A percentile compares a stretch with the other conserved stretches of the same genome.
These are phyloP conservation scores for Hypoxylon sp. DNA, from an alignment of 2,329 filamentous ascomycete genomes.

Conservation along the genomic window DNA sequence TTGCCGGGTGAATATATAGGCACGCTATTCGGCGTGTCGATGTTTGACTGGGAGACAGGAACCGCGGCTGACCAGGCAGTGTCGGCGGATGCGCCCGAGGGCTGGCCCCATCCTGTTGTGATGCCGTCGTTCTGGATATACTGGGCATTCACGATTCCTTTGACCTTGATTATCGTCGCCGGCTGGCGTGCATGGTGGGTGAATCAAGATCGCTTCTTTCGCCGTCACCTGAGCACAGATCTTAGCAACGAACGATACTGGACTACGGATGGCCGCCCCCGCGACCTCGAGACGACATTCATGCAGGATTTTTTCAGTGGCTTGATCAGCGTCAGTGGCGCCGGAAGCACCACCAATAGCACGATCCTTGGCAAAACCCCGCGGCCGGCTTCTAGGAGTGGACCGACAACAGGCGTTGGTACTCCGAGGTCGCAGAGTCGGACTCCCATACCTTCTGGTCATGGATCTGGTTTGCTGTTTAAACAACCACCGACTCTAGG, in stretches of 20 bases:
- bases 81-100: slow-evolving; percentile 44
- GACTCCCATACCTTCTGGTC: slow-evolving; percentile 10
- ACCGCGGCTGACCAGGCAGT: slow-evolving; percentile 44
- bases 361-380: slow-evolving; percentile 38
- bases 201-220: slow-evolving; percentile 56
- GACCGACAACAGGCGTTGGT: slow-evolving; percentile 4
- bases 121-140: slow-evolving; percentile 57
- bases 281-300: slow-evolving; percentile 54
- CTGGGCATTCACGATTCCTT: slow-evolving; percentile 55
- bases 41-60: slow-evolving; percentile 54
- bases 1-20: slow-evolving; percentile 57
- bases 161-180: slow-evolving; percentile 54
- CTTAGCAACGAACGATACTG: slow-evolving; percentile 59
- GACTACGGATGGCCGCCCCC: slow-evolving; percentile 55
- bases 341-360: slow-evolving; percentile 36
- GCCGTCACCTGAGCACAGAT: slow-evolving; percentile 55
- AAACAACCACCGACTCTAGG: too few species aligned
- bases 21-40: slow-evolving; percentile 57
- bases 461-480: slow-evolving; percentile 1
- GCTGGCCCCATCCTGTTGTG: slow-evolving; percentile 46
- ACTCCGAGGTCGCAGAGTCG: slow-evolving; percentile 12
- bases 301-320: slow-evolving; percentile 54
- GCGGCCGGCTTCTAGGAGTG: slow-evolving; percentile 3
- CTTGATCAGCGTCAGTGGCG: slow-evolving; percentile 40
- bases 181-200: slow-evolving; percentile 59